Evolutionary conservation across 225 moss, liverwort and hornwort genomes (phyloP), one percentile per base, ranked within the genome.

Genomic region (Bryoerythrophyllum caledonicum): DNA sequence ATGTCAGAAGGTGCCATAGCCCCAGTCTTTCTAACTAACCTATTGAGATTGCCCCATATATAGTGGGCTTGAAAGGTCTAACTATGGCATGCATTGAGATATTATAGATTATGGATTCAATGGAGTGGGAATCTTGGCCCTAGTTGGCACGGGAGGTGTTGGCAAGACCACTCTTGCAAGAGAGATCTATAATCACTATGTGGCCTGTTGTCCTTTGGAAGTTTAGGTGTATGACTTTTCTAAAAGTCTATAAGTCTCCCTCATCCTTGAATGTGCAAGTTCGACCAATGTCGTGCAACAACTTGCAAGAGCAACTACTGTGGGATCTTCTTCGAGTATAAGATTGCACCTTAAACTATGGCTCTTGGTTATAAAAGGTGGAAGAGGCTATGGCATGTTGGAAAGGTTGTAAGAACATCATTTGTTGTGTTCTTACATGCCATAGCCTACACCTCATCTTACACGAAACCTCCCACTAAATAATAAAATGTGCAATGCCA

Each of bases 381-480:
- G 3, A 67, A 2, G 66, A 75, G 26, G 56, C 65, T 6, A 26
- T 66, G 44, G 66, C 25, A 5, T 75, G 8, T 46, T 75, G 67
- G 66, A 30, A 16, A 44, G 67, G 41, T 4, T 67, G 66, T 6
- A 43, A 44, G 13, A 11, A 66, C n/a, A n/a, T n/a, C 27, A 43
- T 16, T 6, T 65, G 40, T 3, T 75, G 66, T 41, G 53, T n/a
- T n/a, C n/a, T n/a, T n/a, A n/a, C 19, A 20, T n/a, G 6, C 44
- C 8, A 53, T 2, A 53, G 3, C 6, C 20, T 7, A 53, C n/a
- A 3, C 52, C n/a, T 53, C 52, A 17, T 19, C 52, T n/a, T 17
- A n/a, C n/a, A n/a, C 0, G 8, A 53, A n/a, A 53, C n/a, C 20
- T n/a, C 7, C 19, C 7, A n/a, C 8, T 53, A 7, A 7, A n/a